Conservation (phyloP, 1,284 basidiomycete species). For the Cystobasidium pallidum region DNA sequence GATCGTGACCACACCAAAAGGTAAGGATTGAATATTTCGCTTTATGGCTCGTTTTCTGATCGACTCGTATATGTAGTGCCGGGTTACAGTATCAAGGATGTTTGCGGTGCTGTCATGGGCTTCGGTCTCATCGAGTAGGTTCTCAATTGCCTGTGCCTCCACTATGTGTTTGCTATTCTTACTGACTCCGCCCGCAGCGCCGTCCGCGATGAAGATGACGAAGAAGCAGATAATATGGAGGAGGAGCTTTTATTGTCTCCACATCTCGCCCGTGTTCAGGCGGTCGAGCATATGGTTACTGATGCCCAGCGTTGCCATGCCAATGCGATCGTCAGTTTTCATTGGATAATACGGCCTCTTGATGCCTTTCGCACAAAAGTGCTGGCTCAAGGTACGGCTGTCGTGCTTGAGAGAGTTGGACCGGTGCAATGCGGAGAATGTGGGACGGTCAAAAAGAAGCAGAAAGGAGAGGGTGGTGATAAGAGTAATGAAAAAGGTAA, state of each 20-base stretch:
- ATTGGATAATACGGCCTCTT: slow-evolving; percentile 15
- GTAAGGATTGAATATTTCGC: background rate
- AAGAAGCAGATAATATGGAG: slow-evolving; percentile 19
- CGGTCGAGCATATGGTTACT: slow-evolving; percentile 17
- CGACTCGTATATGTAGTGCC: background rate
- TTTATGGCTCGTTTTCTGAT: background rate
- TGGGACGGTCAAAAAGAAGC: slow-evolving; percentile 36
- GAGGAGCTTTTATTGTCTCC: slow-evolving; percentile 20
- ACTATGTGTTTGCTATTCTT: no score
- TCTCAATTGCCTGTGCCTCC: background rate
- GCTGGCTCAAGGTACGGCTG: slow-evolving; percentile 31
- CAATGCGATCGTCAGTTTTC: slow-evolving; percentile 33
- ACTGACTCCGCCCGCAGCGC: background rate
- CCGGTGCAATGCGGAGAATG: slow-evolving; percentile 23
- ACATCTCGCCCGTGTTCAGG: slow-evolving; percentile 15
- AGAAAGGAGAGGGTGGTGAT: slow-evolving; percentile 17
- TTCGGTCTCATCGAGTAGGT: slow-evolving; percentile 7
- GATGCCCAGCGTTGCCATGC: slow-evolving; percentile 25
- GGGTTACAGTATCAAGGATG: slow-evolving; percentile 32
- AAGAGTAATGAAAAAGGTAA: slow-evolving; percentile 26
- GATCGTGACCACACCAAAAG: slow-evolving; percentile 13
- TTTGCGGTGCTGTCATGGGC: slow-evolving; percentile 29
- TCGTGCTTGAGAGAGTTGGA: slow-evolving; percentile 16
- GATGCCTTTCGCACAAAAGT: slow-evolving; percentile 17
- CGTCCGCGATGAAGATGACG: background rate